Base-by-base conservation (phyloP, 2,329 filamentous ascomycete species). In the Cryphonectria parasitica region DNA sequence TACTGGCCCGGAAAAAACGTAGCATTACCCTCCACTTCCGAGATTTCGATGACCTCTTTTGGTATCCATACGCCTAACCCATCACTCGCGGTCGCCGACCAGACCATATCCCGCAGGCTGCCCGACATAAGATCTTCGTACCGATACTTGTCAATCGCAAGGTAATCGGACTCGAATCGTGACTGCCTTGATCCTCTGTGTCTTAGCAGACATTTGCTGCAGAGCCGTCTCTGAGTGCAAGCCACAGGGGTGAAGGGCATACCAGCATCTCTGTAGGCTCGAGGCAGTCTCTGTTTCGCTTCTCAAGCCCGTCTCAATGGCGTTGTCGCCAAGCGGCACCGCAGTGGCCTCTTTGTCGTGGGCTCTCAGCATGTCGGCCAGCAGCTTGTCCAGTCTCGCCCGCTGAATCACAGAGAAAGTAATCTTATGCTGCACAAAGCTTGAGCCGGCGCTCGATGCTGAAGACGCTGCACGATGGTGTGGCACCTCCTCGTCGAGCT, bases 141-240 rank as follows among this genome's bases (percentile, higher is more conserved):
- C 1, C 69, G 39, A 66, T 68, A 68, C 25, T 64, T 66, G 39
- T 70, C 71, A 10, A 72, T 54, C 11, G 45, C 28, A 25, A 68
- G 66, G 34, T 72, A 72, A 22, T 72, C 63, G 5, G 62, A 58
- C 41, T 68, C 68, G 71, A 70, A 72, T n/a, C 69, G 64, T 4
- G 63, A 45, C 31, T 67, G 68, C 71, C 62, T 64, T 17, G 22
- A 36, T 8, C 19, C 31, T 8, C 7, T 39, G 31, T 39, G 5
- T 31, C 17, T 61, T 31, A 61, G 58, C 34, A 54, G 25, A 8
- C 19, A n/a, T 13, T 8, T 39, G 19, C 34, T 54, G n/a, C 25
- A 25, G 6, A 25, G 34, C 17, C n/a, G 34, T 39, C 52, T 6
- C 13, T n/a, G 8, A 2, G 31, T 19, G 31, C 6, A 39, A 39